Percentiles rank a stretch among this genome's conserved stretches.
phyloP scores from a whole-genome alignment of 2,329 filamentous ascomycete genomes.

The Metarhizium robertsii region DNA sequence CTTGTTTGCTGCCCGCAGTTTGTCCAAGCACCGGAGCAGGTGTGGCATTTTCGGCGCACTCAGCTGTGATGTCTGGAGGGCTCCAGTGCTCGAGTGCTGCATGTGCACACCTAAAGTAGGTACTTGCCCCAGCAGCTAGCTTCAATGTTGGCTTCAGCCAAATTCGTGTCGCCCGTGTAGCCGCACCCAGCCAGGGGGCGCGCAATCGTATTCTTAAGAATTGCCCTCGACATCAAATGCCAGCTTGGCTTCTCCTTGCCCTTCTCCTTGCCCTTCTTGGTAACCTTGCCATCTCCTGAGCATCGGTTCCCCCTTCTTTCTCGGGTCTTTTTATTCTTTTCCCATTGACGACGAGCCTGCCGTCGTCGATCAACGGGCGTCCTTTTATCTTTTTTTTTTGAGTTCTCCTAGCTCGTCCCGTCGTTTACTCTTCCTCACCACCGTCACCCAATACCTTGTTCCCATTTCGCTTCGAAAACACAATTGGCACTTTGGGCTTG shows the following conservation, averaged over 20 bases:
- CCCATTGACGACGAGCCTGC: conserved; percentile 16
- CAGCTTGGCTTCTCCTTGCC: conserved; percentile 9
- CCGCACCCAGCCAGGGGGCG: background rate
- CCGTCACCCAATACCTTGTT: conserved; percentile 9
- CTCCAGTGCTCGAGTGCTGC: background rate
- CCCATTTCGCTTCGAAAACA: conserved; percentile 7
- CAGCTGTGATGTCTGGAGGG: background rate
- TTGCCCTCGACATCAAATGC: background rate
- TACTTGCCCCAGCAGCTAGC: too few species aligned
- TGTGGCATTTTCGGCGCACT: background rate
- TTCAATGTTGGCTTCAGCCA: background rate
- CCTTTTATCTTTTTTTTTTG: conserved; percentile 11
- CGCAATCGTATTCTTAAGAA: background rate
- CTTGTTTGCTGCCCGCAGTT: background rate
- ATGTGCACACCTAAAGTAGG: too few species aligned
- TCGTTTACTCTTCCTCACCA: conserved; percentile 15
- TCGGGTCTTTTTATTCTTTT: conserved; percentile 10
- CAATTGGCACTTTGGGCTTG: background rate
- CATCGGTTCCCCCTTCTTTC: conserved; percentile 6
- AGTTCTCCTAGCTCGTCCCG: conserved; percentile 27
- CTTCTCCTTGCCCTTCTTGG: conserved; percentile 10
- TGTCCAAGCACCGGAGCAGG: background rate
- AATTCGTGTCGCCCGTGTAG: background rate
- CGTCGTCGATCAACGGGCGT: conserved; percentile 12
- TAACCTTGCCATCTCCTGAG: conserved; percentile 13